Percentiles rank a stretch among this genome's conserved stretches.
phyloP scores from a whole-genome alignment of 2,329 filamentous ascomycete genomes.

The Coccinonectria pachysandricola region DNA sequence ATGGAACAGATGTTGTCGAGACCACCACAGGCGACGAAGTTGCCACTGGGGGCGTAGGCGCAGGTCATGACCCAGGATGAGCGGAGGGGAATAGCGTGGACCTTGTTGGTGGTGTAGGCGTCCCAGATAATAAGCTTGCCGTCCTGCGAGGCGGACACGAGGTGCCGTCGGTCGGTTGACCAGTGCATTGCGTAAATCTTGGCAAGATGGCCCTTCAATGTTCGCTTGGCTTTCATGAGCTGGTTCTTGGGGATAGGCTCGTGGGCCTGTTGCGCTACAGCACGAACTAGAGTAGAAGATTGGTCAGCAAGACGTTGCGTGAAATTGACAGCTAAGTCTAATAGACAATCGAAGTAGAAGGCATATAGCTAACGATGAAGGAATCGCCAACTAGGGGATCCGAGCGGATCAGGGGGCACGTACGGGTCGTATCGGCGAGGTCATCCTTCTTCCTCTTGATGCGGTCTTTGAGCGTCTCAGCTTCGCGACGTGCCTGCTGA shows the following conservation, averaged over 20 bases:
- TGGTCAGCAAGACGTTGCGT: no score
- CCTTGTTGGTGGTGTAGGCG: constrained; percentile 98
- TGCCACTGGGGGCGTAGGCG: constrained; percentile 95
- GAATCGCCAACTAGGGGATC: no score
- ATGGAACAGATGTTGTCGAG: constrained; percentile 99
- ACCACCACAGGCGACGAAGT: constrained; percentile 97
- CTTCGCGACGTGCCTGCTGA: constrained; percentile 87
- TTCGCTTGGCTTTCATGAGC: constrained; percentile 95
- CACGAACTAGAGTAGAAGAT: constrained; percentile 54
- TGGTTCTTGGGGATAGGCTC: constrained; percentile 83
- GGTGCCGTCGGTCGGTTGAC: constrained; percentile 94
- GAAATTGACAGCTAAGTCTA: no score
- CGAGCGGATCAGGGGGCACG: constrained; percentile 41
- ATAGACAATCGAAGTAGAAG: no score
- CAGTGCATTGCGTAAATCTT: constrained; percentile 99
- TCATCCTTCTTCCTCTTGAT: constrained; percentile 99
- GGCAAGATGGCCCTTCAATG: constrained; percentile 91
- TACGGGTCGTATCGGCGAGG: constrained; percentile 93
- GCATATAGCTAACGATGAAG: no score
- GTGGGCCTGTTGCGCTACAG: constrained; percentile 85
- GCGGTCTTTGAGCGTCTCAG: constrained; percentile 92
- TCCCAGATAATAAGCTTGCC: constrained; percentile 99
- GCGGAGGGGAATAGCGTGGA: constrained; percentile 92
- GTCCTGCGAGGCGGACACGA: constrained; percentile 96
- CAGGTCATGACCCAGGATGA: constrained; percentile 99